These are phyloP conservation scores for Boletus barrowsii DNA, from an alignment of 768 basidiomycete species.

Conservation along the genomic window DNA sequence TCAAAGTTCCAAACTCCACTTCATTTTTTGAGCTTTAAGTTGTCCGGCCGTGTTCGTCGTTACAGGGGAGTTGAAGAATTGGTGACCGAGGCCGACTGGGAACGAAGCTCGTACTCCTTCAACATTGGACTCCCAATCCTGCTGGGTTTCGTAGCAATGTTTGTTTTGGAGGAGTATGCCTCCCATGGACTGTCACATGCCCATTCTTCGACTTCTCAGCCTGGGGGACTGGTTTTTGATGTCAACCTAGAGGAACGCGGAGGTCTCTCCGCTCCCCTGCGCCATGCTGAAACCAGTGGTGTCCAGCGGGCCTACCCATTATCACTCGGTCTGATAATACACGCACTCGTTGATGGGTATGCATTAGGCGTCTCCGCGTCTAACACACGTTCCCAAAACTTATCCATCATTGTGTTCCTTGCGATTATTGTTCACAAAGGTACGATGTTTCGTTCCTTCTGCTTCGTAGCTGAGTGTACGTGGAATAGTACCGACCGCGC, in stretches of 20 bases:
- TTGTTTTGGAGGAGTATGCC: slow-evolving; percentile 63
- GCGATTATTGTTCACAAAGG: slow-evolving; percentile 94
- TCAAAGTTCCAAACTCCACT: slow-evolving; percentile 30
- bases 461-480: slow-evolving; percentile 8
- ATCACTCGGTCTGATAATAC: slow-evolving; percentile 82
- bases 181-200: slow-evolving; percentile 44
- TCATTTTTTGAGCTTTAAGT: neutral
- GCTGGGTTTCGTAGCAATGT: slow-evolving; percentile 53
- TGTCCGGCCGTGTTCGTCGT: neutral
- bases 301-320: slow-evolving; percentile 58
- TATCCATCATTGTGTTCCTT: slow-evolving; percentile 85
- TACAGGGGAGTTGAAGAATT: slow-evolving; percentile 73
- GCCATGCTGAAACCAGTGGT: slow-evolving; percentile 18
- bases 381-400: slow-evolving; percentile 36
- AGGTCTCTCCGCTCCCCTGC: slow-evolving; percentile 19
- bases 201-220: slow-evolving; percentile 12
- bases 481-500: slow-evolving; percentile 75
- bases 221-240: slow-evolving; percentile 43
- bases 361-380: slow-evolving; percentile 81
- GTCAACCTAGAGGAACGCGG: slow-evolving; percentile 61
- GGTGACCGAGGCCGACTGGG: slow-evolving; percentile 32
- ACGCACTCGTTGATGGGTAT: slow-evolving; percentile 89
- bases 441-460: slow-evolving; percentile 12
- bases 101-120: slow-evolving; percentile 43
- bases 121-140: slow-evolving; percentile 63